phyloP scores from a whole-genome alignment of 176 grass and related monocot species.

The Carex pumila region DNA sequence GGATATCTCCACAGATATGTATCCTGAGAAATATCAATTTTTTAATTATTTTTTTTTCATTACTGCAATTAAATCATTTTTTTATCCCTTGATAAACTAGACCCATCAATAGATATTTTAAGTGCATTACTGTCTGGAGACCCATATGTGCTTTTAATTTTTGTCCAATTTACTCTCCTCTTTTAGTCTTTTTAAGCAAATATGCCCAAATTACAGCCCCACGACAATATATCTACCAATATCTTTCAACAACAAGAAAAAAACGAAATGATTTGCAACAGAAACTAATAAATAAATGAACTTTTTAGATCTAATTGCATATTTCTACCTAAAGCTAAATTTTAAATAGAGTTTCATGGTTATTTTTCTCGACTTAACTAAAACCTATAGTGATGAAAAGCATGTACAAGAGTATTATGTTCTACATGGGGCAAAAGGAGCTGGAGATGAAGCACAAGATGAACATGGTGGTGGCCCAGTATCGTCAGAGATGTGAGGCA shows the following conservation, averaged over 20 bases:
- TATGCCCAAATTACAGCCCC: not conserved
- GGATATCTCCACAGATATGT: conserved; percentile 81
- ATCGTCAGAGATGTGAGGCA: conserved; percentile 65
- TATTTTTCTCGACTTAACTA: not conserved
- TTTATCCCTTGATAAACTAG: not conserved
- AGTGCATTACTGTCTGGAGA: not conserved
- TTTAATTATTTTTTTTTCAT: not conserved
- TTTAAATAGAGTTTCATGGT: not conserved
- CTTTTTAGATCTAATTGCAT: not conserved
- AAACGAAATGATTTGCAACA: not conserved
- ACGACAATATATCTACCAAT: not conserved
- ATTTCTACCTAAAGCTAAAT: not conserved
- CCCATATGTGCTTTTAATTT: not conserved
- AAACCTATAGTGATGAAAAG: conserved; percentile 65
- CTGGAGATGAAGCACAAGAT: conserved; percentile 89
- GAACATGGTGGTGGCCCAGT: conserved; percentile 69
- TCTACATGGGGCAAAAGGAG: conserved; percentile 89
- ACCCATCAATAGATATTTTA: not conserved
- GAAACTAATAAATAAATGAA: conserved; percentile 1
- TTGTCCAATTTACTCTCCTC: not conserved
- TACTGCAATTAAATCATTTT: not conserved
- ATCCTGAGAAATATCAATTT: conserved; percentile 29
- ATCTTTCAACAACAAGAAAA: not conserved
- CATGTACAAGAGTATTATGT: conserved; percentile 83
- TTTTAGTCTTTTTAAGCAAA: not conserved